Evolutionary conservation across 169 alveolate species (phyloP).

Genomic region (Ichthyophthirius multifiliis): DNA sequence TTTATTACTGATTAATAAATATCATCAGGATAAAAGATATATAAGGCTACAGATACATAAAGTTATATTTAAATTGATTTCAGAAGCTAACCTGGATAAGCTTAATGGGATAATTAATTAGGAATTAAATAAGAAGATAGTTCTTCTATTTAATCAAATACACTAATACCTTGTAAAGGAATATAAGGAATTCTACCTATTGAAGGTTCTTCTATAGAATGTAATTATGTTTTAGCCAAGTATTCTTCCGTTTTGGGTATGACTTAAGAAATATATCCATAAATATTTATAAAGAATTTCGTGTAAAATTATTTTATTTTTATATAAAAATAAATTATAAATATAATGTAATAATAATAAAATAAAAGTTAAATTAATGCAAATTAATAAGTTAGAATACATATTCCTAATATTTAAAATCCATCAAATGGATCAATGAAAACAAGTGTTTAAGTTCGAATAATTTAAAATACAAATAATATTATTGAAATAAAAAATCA

Average conservation of each 20-base stretch:
- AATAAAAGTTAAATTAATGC: slow-evolving; percentile 11
- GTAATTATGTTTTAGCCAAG: background rate
- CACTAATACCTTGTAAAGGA: slow-evolving; percentile 37
- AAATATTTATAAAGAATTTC: background rate
- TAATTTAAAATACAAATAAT: background rate
- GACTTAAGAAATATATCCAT: background rate
- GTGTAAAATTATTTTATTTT: background rate
- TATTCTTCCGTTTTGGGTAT: background rate
- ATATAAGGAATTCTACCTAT: slow-evolving; percentile 17
- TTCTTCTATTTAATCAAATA: too few relatives aligned
- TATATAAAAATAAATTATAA: background rate
- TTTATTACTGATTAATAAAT: background rate
- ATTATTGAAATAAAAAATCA: background rate
- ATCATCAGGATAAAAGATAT: slow-evolving; percentile 13
- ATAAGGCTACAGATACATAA: slow-evolving; percentile 17
- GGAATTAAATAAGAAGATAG: slow-evolving; percentile 11
- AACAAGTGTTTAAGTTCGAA: background rate
- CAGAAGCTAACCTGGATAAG: background rate
- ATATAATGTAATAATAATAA: background rate
- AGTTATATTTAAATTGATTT: slow-evolving; percentile 27
- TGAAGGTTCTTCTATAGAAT: slow-evolving; percentile 19
- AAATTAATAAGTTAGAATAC: slow-evolving; percentile 18
- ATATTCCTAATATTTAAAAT: slow-evolving; percentile 17
- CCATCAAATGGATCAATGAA: background rate
- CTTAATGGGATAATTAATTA: slow-evolving; percentile 13